phyloP scores from a whole-genome alignment of 306 rosid genomes.

The Citrullus colocynthis region DNA sequence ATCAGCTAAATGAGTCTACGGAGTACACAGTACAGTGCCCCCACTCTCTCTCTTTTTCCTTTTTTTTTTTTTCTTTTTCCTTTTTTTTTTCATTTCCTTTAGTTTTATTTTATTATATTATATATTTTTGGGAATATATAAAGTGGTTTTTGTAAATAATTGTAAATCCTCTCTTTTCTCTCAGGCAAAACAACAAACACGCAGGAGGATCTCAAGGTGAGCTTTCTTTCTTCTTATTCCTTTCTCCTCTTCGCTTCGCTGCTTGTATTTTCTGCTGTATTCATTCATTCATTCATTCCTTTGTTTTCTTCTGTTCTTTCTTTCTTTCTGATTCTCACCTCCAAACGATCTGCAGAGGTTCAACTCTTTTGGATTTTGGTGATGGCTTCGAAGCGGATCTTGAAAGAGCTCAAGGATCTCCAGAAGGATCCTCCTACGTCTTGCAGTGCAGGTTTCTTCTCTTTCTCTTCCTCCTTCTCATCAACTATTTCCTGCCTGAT shows the following conservation, averaged over 20 bases:
- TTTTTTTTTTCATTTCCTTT: neutral
- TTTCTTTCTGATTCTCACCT: neutral
- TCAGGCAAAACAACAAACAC: constrained; percentile 8
- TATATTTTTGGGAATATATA: neutral
- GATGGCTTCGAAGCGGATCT: constrained; percentile 50
- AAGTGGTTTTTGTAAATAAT: constrained; percentile 2
- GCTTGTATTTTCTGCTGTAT: neutral
- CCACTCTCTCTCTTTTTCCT: neutral
- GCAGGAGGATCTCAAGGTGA: constrained; percentile 11
- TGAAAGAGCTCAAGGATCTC: constrained; percentile 13
- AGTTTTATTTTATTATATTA: neutral
- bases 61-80: no score
- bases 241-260: neutral
- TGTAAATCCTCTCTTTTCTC: constrained; percentile 3
- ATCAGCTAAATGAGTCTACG: neutral
- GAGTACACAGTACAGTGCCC: neutral
- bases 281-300: neutral
- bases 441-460: constrained; percentile 49
- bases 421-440: constrained; percentile 61
- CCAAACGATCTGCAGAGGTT: neutral
- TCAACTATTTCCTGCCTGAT: neutral
- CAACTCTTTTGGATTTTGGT: constrained; percentile 8
- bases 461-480: neutral
- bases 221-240: neutral
- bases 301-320: neutral